Base-by-base conservation (phyloP, 2,329 filamentous ascomycete genomes). In the Calonectria ilicicola region DNA sequence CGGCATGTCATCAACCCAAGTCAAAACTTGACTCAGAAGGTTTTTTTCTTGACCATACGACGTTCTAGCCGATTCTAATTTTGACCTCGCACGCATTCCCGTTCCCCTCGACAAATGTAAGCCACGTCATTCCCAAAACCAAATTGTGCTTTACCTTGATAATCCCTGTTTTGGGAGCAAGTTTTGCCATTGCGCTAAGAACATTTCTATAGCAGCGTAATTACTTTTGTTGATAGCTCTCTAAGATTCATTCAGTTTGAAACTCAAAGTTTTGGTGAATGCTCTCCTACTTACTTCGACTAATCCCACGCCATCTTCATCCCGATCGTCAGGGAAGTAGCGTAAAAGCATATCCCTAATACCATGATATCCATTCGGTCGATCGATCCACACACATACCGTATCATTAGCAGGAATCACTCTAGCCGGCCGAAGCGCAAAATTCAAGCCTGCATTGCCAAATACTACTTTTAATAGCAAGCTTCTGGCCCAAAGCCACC, bases 161-260 rank as follows among this genome's bases (percentile, higher is more conserved):
- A 58, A 19, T 2, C 53, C 53, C 14, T 26, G 53, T 15, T 26
- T 40, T 15, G 53, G 53, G 32, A 58, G 53, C 7, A 58, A 19
- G 3, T 7, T 38, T 58, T 40, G 29, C 53, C 53, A 58, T 58
- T 58, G n/a, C 32, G 23, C 14, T 21, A 58, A 3, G 2, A 38
- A 26, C 12, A 17, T 4, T 14, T 58, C 53, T 9, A 26, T 26
- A 1, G 7, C 17, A 7, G 0, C 3, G 12, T 26, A 58, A 2
- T n/a, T 58, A 2, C 19, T 15, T 1, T 1, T 7, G 8, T 0
- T 1, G 1, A 58, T 23, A 2, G 32, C 21, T 23, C 2, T 2
- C 53, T 58, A 26, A 32, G 4, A 1, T 17, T 32, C 5, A 6
- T 23, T 58, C 2, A 58, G n/a, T 17, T 5, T 14, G 10, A 4